Evolutionary conservation across 805 yeast genomes (phyloP).

Genomic region (Saccharomycopsis javanensis): DNA sequence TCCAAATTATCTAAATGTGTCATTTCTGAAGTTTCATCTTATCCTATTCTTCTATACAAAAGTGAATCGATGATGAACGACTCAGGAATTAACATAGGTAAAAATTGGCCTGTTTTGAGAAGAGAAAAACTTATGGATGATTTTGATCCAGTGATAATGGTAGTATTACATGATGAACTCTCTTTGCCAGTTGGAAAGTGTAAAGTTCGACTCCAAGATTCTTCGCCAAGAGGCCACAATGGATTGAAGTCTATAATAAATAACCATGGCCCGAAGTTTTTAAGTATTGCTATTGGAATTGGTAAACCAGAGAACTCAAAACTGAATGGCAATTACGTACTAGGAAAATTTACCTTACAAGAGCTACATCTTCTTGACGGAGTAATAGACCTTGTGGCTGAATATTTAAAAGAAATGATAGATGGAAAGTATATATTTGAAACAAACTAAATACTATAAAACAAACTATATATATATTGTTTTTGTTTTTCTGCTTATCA

Average conservation of each 20-base stretch:
- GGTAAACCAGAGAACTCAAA: conserved; percentile 49
- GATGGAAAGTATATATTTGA: conserved; percentile 8
- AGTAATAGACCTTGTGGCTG: conserved; percentile 34
- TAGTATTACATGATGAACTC: conserved; percentile 75
- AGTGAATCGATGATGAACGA: conserved; percentile 14
- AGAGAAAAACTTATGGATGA: conserved; percentile 4
- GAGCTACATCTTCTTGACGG: conserved; percentile 37
- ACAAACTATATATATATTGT: not conserved
- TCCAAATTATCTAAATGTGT: not conserved
- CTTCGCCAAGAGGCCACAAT: conserved; percentile 74
- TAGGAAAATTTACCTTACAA: conserved; percentile 37
- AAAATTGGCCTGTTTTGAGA: conserved; percentile 7
- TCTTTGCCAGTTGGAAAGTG: conserved; percentile 56
- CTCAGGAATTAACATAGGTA: conserved; percentile 6
- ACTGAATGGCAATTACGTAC: conserved; percentile 42
- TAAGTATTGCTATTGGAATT: conserved; percentile 69
- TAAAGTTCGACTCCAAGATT: conserved; percentile 48
- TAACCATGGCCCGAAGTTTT: conserved; percentile 35
- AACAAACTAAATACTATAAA: not conserved
- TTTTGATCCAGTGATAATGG: conserved; percentile 11
- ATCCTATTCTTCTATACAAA: conserved; percentile 1
- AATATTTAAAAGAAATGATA: conserved; percentile 23
- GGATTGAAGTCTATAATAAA: conserved; percentile 57
- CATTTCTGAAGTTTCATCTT: not conserved
- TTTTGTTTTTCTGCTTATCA: not conserved